Base-by-base conservation (phyloP, 1,139 yeast genomes). In the Suhomyces bribrorum region DNA sequence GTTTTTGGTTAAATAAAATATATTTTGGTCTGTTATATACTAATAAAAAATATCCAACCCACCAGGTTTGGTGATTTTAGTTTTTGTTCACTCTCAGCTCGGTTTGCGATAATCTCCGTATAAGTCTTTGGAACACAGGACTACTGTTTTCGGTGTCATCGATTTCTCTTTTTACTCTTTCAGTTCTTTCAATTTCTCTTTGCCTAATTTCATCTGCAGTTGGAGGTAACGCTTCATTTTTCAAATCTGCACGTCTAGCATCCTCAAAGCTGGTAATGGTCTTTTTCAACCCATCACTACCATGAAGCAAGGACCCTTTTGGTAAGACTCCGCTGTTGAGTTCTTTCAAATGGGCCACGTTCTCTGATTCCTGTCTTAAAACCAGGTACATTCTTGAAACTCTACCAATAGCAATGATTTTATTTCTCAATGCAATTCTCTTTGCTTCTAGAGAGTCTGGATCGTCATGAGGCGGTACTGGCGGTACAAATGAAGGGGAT, bases 211-310 rank as follows among this genome's bases (percentile, higher is more conserved):
- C 86, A 41, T 79, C 86, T 6, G 68, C 62, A 3, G 81, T 61
- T n/a, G 97, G 97, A 4, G 98, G 98, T 54, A 92, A 62, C 28
- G 87, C 85, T 64, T 92, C 98, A 60, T 92, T 92, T 29, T 72
- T 74, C 51, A 86, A 61, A 66, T 92, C 98, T 3, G 92, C 94
- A 49, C 67, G 66, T 48, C 83, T 75, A 1, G 97, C 97, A 39
- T 85, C 95, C 56, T 88, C 96, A 55, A 92, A 92, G 9, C 86
- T 72, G 24, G 72, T 65, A 37, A 92, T 75, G 11, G 88, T 85
- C 38, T 73, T 75, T 47, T 81, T 75, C 51, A 92, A 74, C 22
- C 95, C 95, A 49, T 86, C 92, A 8, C 83, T 64, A 3, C 97
- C 97, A 48, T 86, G 80, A 53, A 88, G 68, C 43, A 92, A 73